Base-by-base conservation (phyloP, 2,329 filamentous ascomycete species). In the Fusarium continuum region DNA sequence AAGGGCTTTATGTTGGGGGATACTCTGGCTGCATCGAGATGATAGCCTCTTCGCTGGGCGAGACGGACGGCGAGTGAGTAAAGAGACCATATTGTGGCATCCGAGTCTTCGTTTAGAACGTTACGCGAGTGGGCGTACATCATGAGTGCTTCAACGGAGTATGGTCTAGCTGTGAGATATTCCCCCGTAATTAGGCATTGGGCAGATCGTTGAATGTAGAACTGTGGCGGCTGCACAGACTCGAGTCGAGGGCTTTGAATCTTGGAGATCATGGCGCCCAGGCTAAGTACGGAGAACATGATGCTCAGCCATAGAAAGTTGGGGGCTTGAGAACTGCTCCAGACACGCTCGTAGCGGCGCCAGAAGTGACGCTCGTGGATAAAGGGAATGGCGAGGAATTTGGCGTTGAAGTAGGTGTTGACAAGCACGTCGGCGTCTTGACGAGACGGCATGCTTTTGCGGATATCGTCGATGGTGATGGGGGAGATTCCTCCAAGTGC, bases 31-130 rank as follows among this genome's bases (percentile, higher is more conserved):
- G 80, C 76, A 38, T 84, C 82, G 8, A 82, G 78, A 55, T 84
- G 82, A 53, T 84, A 84, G 13, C 82, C 82, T 70, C 82, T 78
- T 7, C 80, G 77, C 68, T 84, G 82, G 5, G 82, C 82, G 19
- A 84, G 75, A 6, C 82, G 78, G 4, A 79, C 76, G 6, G 78
- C 76, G 16, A 83, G 73, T 34, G 77, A 77, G 60, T 82, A 80
- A 19, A 82, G 74, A 5, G 79, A 76, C 82, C 82, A 84, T 19
- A 83, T 70, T 4, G 77, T 73, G 6, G 79, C 73, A 40, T 82
- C 77, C 6, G 78, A 72, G 46, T 82, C 79, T 23, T 73, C 72
- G 16, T 74, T 75, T 44, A 75, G 77, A 45, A 79, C 70, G 63
- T 81, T 73, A 34, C 80, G 77, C 8, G 77, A 75, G 64, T 79